Conservation (phyloP, 1,284 basidiomycete genomes). For the Grifola frondosa region DNA sequence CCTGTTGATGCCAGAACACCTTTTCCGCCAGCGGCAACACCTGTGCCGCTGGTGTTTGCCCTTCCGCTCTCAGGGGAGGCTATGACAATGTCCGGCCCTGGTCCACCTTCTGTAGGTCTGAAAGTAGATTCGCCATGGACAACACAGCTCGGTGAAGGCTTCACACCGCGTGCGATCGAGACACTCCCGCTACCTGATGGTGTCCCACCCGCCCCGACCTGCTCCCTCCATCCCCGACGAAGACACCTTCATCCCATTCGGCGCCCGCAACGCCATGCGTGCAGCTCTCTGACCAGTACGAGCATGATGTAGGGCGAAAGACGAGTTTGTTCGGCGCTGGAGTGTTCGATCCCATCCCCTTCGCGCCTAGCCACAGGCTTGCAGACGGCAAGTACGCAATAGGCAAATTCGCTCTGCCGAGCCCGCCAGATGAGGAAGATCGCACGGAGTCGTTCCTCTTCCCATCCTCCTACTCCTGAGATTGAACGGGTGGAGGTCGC, state of each 20-base stretch:
- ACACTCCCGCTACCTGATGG: slow-evolving; percentile 13
- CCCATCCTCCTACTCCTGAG: slow-evolving; percentile 3
- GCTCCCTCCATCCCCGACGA: slow-evolving; percentile 41
- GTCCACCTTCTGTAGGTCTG: slow-evolving; percentile 22
- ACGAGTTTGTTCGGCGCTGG: slow-evolving; percentile 14
- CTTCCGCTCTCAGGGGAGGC: slow-evolving; percentile 32
- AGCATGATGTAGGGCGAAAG: slow-evolving; percentile 10
- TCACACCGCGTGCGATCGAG: slow-evolving; percentile 29
- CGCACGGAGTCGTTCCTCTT: slow-evolving; percentile 29
- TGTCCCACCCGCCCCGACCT: slow-evolving; percentile 30
- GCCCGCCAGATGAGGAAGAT: slow-evolving; percentile 53
- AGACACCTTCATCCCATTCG: slow-evolving; percentile 39
- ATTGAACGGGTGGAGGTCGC: slow-evolving; percentile 42
- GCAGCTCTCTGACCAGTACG: slow-evolving; percentile 35
- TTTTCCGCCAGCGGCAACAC: slow-evolving; percentile 24
- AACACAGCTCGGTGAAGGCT: slow-evolving; percentile 25
- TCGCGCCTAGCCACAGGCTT: slow-evolving; percentile 55
- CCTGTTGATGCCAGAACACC: slow-evolving; percentile 13
- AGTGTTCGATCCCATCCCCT: slow-evolving; percentile 71
- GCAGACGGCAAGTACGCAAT: slow-evolving; percentile 70
- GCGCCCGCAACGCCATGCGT: slow-evolving; percentile 55
- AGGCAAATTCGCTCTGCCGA: slow-evolving; percentile 74
- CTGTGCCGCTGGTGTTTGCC: slow-evolving; percentile 30
- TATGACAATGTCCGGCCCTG: slow-evolving; percentile 26
- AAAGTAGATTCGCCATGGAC: slow-evolving; percentile 32